These are phyloP conservation scores for Alternaria atra DNA, from an alignment of 2,329 filamentous ascomycete genomes.

Conservation along the genomic window DNA sequence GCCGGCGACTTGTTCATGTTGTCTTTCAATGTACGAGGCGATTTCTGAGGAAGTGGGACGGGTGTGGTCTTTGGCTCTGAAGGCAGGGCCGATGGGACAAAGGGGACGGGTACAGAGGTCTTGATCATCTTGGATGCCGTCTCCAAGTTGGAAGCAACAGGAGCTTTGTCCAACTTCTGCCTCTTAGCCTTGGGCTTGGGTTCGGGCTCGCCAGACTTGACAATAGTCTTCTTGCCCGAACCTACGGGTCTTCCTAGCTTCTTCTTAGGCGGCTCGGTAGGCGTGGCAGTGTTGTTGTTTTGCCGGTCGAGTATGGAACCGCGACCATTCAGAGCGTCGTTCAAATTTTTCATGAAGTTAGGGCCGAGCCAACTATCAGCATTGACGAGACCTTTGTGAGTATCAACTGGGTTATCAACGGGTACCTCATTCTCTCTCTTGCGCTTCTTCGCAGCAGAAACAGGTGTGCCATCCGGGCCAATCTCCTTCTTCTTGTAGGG, in stretches of 20 bases:
- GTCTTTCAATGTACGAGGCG: not conserved
- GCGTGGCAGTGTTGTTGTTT: not conserved
- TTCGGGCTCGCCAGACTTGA: not conserved
- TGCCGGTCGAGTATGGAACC: conserved; percentile 12
- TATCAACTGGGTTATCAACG: not conserved
- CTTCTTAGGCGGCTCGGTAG: conserved; percentile 3
- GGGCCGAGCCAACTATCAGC: conserved; percentile 4
- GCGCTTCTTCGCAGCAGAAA: conserved; percentile 26
- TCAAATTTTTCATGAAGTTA: conserved; percentile 19
- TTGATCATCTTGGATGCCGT: not conserved
- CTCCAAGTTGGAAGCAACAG: not conserved
- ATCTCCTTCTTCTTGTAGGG: conserved; percentile 18
- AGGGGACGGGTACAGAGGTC: not conserved
- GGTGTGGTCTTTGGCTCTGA: conserved; percentile 14
- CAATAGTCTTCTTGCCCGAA: conserved; percentile 1
- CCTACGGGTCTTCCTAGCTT: conserved; percentile 7
- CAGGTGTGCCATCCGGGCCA: not conserved
- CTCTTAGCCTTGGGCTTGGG: conserved; percentile 6
- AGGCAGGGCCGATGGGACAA: not conserved
- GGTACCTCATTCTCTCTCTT: conserved; percentile 22
- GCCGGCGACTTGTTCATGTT: not conserved
- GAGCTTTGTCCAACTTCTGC: not conserved
- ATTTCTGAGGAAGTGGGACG: conserved; percentile 1
- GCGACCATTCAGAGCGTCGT: conserved; percentile 18
- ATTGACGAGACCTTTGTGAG: not conserved